Evolutionary conservation across 1,284 basidiomycete species (phyloP).

Genomic region (Kalmanozyma brasiliensis): DNA sequence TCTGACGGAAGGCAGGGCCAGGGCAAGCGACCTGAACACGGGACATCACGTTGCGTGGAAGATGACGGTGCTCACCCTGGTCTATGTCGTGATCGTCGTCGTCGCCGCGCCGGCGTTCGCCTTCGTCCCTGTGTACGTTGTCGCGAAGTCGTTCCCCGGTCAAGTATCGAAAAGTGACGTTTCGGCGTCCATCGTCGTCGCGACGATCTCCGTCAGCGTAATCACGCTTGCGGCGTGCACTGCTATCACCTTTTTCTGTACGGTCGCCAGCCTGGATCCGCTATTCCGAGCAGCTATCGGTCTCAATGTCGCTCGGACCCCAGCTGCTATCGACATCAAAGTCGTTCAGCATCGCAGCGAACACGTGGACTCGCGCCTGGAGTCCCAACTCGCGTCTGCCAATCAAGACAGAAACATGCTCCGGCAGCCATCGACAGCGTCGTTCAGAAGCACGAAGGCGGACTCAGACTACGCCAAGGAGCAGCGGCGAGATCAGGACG

Average conservation of each 20-base stretch:
- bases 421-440: no score
- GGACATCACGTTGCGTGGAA: slow-evolving; percentile 7
- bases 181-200: background rate
- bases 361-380: no score
- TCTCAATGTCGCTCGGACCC: slow-evolving; percentile 2
- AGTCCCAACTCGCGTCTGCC: no score
- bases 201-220: background rate
- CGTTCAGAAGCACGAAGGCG: no score
- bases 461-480: no score
- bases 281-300: slow-evolving; percentile 13
- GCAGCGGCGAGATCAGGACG: no score
- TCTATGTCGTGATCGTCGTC: slow-evolving; percentile 3
- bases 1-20: slow-evolving; percentile 4
- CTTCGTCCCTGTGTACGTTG: background rate
- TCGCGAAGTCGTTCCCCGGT: background rate
- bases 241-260: slow-evolving; percentile 1
- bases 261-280: slow-evolving; percentile 7
- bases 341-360: background rate
- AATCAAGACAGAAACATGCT: no score
- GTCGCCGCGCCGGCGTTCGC: background rate
- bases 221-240: background rate
- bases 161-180: background rate
- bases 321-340: slow-evolving; percentile 5
- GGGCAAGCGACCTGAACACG: background rate
- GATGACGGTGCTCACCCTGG: slow-evolving; percentile 9